Conservation (phyloP, 2,329 filamentous ascomycete genomes). For the Sordariomycetes sp. region DNA sequence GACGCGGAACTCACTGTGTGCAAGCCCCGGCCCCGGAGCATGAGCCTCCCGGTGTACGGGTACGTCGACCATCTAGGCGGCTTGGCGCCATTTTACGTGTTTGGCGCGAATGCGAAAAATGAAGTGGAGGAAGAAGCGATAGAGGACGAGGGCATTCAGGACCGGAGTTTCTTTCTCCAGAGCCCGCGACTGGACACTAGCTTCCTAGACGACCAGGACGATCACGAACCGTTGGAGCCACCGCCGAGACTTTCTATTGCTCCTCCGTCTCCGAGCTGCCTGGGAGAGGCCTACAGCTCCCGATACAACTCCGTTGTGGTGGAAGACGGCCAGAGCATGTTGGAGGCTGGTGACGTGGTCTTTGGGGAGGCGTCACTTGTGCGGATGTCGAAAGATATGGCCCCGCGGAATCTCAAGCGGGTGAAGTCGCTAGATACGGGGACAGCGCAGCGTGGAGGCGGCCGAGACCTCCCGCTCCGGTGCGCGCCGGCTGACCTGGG, state of each 20-base stretch:
- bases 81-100: constrained; percentile 35
- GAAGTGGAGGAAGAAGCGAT: neutral
- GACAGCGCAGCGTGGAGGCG: constrained; percentile 17
- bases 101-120: constrained; percentile 19
- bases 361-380: constrained; percentile 28
- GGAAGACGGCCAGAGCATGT: constrained; percentile 20
- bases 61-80: constrained; percentile 31
- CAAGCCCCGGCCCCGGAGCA: constrained; percentile 31
- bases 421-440: constrained; percentile 26
- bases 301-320: constrained; percentile 10
- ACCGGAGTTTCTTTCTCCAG: constrained; percentile 3
- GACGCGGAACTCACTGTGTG: constrained; percentile 34
- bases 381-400: constrained; percentile 18
- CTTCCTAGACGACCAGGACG: constrained; percentile 13
- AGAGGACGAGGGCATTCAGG: neutral
- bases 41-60: constrained; percentile 36
- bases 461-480: constrained; percentile 14
- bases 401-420: constrained; percentile 15
- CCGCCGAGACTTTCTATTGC: constrained; percentile 8
- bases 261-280: constrained; percentile 18
- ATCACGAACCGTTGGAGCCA: constrained; percentile 12
- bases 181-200: constrained; percentile 18
- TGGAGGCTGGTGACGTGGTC: constrained; percentile 23
- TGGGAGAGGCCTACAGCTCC: constrained; percentile 19
- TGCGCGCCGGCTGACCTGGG: neutral